Base-by-base conservation (phyloP, 169 alveolate species). In the Plasmodium yoelii region DNA sequence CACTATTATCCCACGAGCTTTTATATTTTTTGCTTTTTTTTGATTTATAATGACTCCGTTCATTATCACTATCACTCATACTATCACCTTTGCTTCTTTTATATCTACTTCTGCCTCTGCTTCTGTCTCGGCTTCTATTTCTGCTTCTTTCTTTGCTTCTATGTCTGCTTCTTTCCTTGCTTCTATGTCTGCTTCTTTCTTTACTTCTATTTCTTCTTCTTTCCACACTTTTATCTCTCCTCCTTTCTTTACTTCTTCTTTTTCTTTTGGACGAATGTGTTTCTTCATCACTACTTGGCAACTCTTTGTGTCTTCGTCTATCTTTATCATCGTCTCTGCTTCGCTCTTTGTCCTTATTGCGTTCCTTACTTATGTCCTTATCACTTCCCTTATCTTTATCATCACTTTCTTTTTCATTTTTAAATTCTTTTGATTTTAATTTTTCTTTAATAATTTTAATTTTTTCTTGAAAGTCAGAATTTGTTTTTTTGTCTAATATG, bases 361-460 rank as follows among this genome's bases (percentile, higher is more conserved):
- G 19, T 7, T 34, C 82, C 70, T 53, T 60, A 22, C 59, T 51
- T 15, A n/a, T 22, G 4, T 24, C 42, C 26, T 60, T 22, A 10
- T 24, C 46, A 10, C 28, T 60, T 22, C 42, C 42, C 26, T 69
- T 47, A 22, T 24, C 34, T 22, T 19, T 8, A 42, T 26, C 49
- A 12, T 12, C 13, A 63, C 22, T 53, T 10, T 9, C 34, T 28
- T 51, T 15, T n/a, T 55, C 42, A 9, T n/a, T 8, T 26, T 12
- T 71, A 15, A 19, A 63, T 47, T 71, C 68, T 19, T 42, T 71
- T 53, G 84, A 71, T 12, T 49, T 49, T 28, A 71, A n/a, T 28
- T 71, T 71, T 60, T 71, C 84, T 44, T 71, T 71, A 71, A 71
- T 71, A 49, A 71, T 24, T 71, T 71, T 47, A 67, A 71, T 71